Base-by-base conservation (phyloP, 305 asterid genomes). In the Fraxinus floribunda region DNA sequence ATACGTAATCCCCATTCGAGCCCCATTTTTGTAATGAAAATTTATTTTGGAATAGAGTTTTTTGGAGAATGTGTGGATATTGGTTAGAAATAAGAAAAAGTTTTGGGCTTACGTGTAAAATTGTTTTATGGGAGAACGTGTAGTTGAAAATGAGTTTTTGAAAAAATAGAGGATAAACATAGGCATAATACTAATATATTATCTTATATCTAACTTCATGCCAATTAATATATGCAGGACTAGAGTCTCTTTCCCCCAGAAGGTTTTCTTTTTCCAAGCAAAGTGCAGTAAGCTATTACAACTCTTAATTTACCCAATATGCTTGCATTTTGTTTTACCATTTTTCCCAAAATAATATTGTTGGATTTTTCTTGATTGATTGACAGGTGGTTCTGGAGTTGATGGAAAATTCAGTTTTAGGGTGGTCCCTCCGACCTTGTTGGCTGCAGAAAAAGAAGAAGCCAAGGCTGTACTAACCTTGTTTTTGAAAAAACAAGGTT, bases 361-460 rank as follows among this genome's bases (percentile, higher is more conserved):
- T 78, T 72, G 73, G 75, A 39, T 83, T 77, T 82, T 75, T 83
- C 86, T 81, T 82, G 75, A 77, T 85, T 82, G 87, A 71, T 26
- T 71, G 44, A 79, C 92, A 90, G 92, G 92, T 89, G 94, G 91
- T 84, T 88, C 92, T 29, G 90, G 90, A 75, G 29, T 88, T 83
- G 90, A 94, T 79, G 98, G 97, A 84, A 87, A 97, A 11, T 82
- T 91, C 81, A 93, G 90, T 88, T 77, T 85, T 78, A 86, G 96
- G 86, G 81, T 90, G 77, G 90, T 95, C 73, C 83, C 98, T 77
- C 91, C 96, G 13, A 87, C 87, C 88, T 89, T 95, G 87, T 83
- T 95, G 87, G 94, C 93, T 77, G 95, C 98, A n/a, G 98, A 94
- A 88, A 95, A 91, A 87, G 99, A 95, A 86, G 99, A 95, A 91